Base-by-base conservation (phyloP, 1,284 basidiomycete species). In the Taiwanofungus camphoratus region DNA sequence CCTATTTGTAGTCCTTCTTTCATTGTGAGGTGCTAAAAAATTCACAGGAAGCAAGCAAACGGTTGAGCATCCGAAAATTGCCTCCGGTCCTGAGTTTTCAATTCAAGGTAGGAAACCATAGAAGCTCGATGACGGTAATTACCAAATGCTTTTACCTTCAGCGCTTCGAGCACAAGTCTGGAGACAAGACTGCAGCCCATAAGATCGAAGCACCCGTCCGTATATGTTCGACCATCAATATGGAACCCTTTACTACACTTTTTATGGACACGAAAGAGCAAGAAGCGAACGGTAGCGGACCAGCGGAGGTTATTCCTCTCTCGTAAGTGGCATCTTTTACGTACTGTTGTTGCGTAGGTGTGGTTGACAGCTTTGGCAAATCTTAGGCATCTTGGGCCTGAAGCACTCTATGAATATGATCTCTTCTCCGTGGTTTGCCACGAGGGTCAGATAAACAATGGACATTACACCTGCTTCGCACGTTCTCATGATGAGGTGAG, bases 381-480 rank as follows among this genome's bases (percentile, higher is more conserved):
- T 27, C 40, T 48, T 50, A 64, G 52, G 35, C 66, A 69, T 48
- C 68, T 72, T 4, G 80, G 83, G 1, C 82, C 86, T 1, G 70
- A 77, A 29, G 71, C 74, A 11, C 73, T 92, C 64, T 97, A 91
- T 63, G 82, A 89, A 42, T 97, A 96, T 61, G 90, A 96, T 57
- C 76, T 97, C 2, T 93, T 95, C 57, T 87, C 91, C 6, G 92
- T 97, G 24, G 86, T 97, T 47, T 93, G 92, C 50, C 94, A 97
- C 63, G 91, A 96, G 60, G 94, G 94, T 7, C 86, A 89, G 61
- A 82, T 98, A 57, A 87, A 94, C 63, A 96, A 92, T 47, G 94
- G 94, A 0, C 94, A 97, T 60, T 97, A 97, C 63, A 91, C 85
- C 21, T 90, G 86, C 61, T 92, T 76, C 58, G 82, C 86, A 19